Base-by-base conservation (phyloP, 805 yeast species). In the Clavispora fructus region DNA sequence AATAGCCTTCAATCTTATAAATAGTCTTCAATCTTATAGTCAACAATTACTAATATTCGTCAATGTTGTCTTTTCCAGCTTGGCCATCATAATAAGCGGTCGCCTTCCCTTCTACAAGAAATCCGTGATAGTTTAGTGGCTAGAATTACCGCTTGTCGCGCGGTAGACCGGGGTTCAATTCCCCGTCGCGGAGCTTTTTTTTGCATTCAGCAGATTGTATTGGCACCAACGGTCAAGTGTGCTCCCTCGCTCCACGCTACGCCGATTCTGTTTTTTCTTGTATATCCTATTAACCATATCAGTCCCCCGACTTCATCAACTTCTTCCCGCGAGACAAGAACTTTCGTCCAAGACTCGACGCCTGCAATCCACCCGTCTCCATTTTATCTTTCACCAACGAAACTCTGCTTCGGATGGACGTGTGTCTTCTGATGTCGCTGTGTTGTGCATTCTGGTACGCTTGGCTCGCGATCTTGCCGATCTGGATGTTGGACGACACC, bases 381-480 rank as follows among this genome's bases (percentile, higher is more conserved):
- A 71, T 74, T 55, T 69, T 73, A 53, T 70, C 77, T 54, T 74
- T 75, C 6, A 79, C 80, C 47, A 74, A 75, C 17, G 75, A 74
- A 16, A 69, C 75, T 51, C 82, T 64, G 83, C 92, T 31, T 67
- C 87, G 48, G 17, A 55, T 54, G 7, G 56, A 53, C 2, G 55
- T 51, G 40, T 55, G 57, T 56, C 83, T 65, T 50, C 78, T 75
- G 45, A 75, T 66, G 43, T 80, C 80, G 51, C 70, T 75, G 54
- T 78, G 79, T 7, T 78, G 71, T 1, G 87, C 85, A 55, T 82
- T 81, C 33, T 79, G 81, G 60, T 82, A 83, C 1, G 88, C 89
- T 45, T 76, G 79, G 28, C 77, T 68, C 2, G 85, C 90, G 50
- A 81, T 75, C 16, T 71, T 71, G 0, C 82, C 82, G 42, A 76